Conservation (phyloP, 2,329 filamentous ascomycete genomes). For the Aspergillus tubingensis region DNA sequence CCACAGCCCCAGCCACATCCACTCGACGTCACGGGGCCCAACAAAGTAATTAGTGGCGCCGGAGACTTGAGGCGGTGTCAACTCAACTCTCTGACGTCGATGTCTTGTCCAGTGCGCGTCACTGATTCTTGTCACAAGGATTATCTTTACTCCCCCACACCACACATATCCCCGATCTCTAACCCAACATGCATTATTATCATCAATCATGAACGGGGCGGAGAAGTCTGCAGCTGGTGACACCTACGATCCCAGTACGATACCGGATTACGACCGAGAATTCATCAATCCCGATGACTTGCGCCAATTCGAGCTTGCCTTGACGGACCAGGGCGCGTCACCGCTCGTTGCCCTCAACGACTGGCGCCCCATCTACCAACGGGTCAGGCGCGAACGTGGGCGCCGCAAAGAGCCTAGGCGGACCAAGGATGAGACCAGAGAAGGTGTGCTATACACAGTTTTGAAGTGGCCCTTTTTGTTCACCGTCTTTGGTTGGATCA, state of each 20-base stretch:
- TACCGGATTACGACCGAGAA: slow-evolving; percentile 79
- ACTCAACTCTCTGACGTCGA: slow-evolving; percentile 15
- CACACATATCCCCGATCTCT: background rate
- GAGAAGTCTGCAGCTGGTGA: slow-evolving; percentile 40
- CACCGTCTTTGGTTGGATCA: slow-evolving; percentile 77
- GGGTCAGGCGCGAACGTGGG: slow-evolving; percentile 54
- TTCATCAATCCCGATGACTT: slow-evolving; percentile 75
- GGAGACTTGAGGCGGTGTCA: background rate
- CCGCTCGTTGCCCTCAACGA: slow-evolving; percentile 89
- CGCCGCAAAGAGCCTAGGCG: slow-evolving; percentile 52
- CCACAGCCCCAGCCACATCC: background rate
- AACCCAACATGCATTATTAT: slow-evolving; percentile 27
- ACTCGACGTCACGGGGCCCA: background rate
- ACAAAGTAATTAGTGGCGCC: too few relatives aligned
- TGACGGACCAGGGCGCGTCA: slow-evolving; percentile 76
- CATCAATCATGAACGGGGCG: slow-evolving; percentile 30
- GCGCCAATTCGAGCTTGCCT: slow-evolving; percentile 74
- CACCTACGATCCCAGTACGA: slow-evolving; percentile 66
- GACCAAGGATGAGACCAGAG: slow-evolving; percentile 86
- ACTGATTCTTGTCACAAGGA: background rate
- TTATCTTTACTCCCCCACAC: background rate
- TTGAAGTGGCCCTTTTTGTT: slow-evolving; percentile 90
- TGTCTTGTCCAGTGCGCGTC: slow-evolving; percentile 12
- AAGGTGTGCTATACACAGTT: slow-evolving; percentile 85
- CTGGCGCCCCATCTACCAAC: slow-evolving; percentile 86